phyloP scores from a whole-genome alignment of 306 rosid species.

The Trifolium dubium region DNA sequence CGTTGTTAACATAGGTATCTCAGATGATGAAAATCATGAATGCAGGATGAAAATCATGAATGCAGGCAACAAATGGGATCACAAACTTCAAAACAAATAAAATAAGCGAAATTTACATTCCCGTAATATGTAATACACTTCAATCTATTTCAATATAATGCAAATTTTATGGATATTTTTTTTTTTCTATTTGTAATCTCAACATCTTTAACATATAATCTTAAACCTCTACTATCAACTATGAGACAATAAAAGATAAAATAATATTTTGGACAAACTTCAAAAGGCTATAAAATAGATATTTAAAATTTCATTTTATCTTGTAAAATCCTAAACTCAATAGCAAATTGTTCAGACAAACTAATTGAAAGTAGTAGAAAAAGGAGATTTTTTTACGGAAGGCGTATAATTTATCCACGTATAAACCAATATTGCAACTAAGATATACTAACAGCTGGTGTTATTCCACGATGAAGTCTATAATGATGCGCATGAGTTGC shows the following conservation, averaged over 20 bases:
- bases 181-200: not conserved
- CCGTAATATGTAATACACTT: not conserved
- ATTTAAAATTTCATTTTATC: not conserved
- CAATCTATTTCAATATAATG: not conserved
- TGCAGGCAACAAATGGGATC: slow-evolving; percentile 20
- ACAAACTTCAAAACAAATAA: slow-evolving; percentile 37
- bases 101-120: slow-evolving; percentile 10
- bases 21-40: too few species aligned
- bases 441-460: slow-evolving; percentile 83
- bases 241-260: not conserved
- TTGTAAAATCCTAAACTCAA: slow-evolving; percentile 7
- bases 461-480: slow-evolving; percentile 88
- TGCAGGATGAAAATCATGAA: slow-evolving; percentile 20
- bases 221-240: not conserved
- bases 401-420: not conserved
- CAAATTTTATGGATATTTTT: not conserved
- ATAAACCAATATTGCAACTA: slow-evolving; percentile 20
- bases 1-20: too few species aligned
- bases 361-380: not conserved
- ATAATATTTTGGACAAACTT: not conserved
- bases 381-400: not conserved
- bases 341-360: not conserved
- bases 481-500: slow-evolving; percentile 87
- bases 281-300: not conserved
- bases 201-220: slow-evolving; percentile 1